Conservation (phyloP, 2,329 filamentous ascomycete genomes). For the Beauveria sp. region DNA sequence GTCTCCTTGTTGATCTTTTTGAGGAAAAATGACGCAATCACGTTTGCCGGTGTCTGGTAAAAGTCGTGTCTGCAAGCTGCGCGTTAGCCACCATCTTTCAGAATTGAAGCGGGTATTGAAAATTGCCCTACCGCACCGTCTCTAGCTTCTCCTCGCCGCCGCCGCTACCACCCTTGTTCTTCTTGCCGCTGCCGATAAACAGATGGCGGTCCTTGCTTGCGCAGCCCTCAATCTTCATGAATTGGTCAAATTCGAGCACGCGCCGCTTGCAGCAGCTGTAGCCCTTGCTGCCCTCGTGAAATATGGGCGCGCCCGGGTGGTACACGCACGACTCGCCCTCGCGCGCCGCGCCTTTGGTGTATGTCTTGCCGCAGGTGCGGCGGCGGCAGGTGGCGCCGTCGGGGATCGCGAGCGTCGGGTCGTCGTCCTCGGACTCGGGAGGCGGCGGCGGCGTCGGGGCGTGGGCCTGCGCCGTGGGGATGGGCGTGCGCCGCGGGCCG, state of each 20-base stretch:
- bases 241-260: conserved; percentile 95
- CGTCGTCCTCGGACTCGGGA: conserved; percentile 81
- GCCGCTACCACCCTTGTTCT: conserved; percentile 37
- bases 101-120: neutral
- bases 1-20: conserved; percentile 90
- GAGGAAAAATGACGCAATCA: conserved; percentile 88
- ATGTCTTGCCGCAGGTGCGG: conserved; percentile 62
- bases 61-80: conserved; percentile 58
- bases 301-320: conserved; percentile 85
- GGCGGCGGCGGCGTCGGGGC: conserved; percentile 50
- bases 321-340: conserved; percentile 74
- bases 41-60: conserved; percentile 79
- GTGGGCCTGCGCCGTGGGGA: conserved; percentile 33
- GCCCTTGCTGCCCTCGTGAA: conserved; percentile 97
- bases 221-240: conserved; percentile 92
- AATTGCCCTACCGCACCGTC: conserved; percentile 58
- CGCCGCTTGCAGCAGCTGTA: conserved; percentile 95
- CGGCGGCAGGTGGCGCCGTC: conserved; percentile 71
- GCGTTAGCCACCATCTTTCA: neutral
- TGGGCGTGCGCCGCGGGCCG: conserved; percentile 30
- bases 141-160: conserved; percentile 67
- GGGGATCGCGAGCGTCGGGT: conserved; percentile 64
- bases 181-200: conserved; percentile 72
- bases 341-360: conserved; percentile 51
- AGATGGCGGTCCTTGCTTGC: conserved; percentile 73